Evolutionary conservation across 2,329 filamentous ascomycete genomes (phyloP).

Genomic region (Alternaria tenuissima): DNA sequence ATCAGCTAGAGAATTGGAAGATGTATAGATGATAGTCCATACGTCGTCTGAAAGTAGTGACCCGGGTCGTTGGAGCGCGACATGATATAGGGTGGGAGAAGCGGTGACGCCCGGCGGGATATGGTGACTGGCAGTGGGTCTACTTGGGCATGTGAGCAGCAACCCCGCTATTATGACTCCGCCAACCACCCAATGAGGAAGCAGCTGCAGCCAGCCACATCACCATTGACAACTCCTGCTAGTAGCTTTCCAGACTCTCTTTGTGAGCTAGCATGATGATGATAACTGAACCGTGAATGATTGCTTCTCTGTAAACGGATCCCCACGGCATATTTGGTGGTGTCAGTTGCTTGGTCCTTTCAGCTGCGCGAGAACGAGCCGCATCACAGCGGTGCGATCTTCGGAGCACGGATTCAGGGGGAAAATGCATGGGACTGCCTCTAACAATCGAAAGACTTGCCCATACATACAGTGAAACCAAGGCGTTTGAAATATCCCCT

Average conservation of each 20-base stretch:
- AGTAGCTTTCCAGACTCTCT: not conserved
- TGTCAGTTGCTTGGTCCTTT: not conserved
- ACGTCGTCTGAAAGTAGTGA: conserved; percentile 95
- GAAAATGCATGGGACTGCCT: not conserved
- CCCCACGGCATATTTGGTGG: not conserved
- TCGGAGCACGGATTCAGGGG: not conserved
- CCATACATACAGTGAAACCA: not conserved
- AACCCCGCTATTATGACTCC: conserved; percentile 17
- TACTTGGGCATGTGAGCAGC: conserved; percentile 17
- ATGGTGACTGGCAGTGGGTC: conserved; percentile 5
- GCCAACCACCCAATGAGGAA: not conserved
- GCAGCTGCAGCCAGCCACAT: not conserved
- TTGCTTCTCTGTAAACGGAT: not conserved
- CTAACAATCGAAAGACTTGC: not conserved
- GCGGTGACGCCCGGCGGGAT: conserved; percentile 11
- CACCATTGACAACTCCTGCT: not conserved
- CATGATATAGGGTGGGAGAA: conserved; percentile 36
- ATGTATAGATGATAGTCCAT: conserved; percentile 46
- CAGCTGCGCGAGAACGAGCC: not conserved
- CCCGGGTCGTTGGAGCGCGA: conserved; percentile 66
- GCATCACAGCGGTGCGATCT: not conserved
- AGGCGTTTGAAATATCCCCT: not conserved
- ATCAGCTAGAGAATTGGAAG: conserved; percentile 22
- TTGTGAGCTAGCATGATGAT: not conserved
- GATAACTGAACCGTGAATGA: not conserved